A percentile compares a stretch with the other conserved stretches of the same genome.
Evolutionary conservation across 176 grass and related monocot genomes (phyloP).

Genomic region (Zea mays): DNA sequence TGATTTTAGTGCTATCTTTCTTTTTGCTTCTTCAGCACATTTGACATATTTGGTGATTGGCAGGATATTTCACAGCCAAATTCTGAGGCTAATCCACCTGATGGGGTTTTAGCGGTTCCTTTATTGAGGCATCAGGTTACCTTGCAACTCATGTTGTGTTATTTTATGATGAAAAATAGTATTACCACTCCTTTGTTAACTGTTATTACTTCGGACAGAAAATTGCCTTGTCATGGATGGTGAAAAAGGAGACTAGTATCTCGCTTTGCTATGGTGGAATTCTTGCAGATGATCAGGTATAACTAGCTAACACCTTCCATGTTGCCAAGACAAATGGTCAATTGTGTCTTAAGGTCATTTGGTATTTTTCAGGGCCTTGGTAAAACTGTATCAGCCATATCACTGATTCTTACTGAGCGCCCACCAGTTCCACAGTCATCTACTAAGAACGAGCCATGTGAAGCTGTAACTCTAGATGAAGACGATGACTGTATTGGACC

Average conservation of each 20-base stretch:
- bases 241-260: conserved; percentile 80
- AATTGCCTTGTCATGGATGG: conserved; percentile 98
- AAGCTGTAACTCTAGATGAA: conserved; percentile 86
- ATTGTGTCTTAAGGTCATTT: conserved; percentile 35
- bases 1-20: conserved; percentile 3
- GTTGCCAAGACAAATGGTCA: conserved; percentile 23
- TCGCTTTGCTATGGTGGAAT: conserved; percentile 87
- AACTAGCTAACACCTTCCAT: not conserved
- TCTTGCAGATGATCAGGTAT: conserved; percentile 99
- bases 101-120: conserved; percentile 80
- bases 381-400: conserved; percentile 96
- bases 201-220: conserved; percentile 53
- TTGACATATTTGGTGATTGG: conserved; percentile 42
- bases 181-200: conserved; percentile 31
- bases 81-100: conserved; percentile 80
- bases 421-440: conserved; percentile 52
- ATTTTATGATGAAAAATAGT: conserved; percentile 20
- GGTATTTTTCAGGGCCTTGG: conserved; percentile 75
- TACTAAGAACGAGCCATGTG: conserved; percentile 56
- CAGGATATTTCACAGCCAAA: conserved; percentile 91
- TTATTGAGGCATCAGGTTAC: conserved; percentile 95
- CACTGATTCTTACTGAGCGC: conserved; percentile 89
- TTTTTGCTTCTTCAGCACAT: conserved; percentile 35
- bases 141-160: conserved; percentile 1
- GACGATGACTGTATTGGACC: conserved; percentile 51